Evolutionary conservation across 345 rosid species (phyloP).

Genomic region (Eucalyptus rudis): DNA sequence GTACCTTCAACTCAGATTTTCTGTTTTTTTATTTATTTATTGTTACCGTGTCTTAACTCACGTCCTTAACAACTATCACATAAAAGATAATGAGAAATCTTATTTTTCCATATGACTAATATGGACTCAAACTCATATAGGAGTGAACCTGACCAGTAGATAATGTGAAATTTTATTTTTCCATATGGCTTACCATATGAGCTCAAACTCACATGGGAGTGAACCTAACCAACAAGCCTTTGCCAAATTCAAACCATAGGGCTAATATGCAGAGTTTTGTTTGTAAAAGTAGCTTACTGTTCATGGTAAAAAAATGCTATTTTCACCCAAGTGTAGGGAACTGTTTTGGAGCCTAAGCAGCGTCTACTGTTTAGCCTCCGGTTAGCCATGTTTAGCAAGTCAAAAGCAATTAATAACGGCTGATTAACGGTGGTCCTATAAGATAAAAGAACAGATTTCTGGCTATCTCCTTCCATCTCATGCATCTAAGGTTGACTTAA

Average conservation of each 20-base stretch:
- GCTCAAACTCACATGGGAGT: no score
- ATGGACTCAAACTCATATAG: no score
- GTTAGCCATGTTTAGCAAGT: background rate
- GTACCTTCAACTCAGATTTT: no score
- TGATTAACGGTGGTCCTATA: background rate
- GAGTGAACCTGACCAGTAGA: fast-evolving
- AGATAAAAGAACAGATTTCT: background rate
- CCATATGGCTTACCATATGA: no score
- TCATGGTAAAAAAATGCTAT: background rate
- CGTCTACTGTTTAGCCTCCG: background rate
- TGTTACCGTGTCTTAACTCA: no score
- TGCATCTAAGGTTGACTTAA: background rate
- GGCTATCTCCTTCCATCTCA: background rate
- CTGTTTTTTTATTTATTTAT: no score
- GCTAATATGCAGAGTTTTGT: background rate
- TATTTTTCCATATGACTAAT: fast-evolving
- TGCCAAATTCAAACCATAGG: background rate
- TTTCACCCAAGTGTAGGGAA: background rate
- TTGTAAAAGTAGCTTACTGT: background rate
- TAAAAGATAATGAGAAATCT: no score
- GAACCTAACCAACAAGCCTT: no score
- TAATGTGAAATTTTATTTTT: no score
- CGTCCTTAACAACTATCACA: fast-evolving
- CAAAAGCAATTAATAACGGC: background rate
- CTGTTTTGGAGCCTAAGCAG: background rate